A percentile compares a stretch with the other conserved stretches of the same genome.
These are phyloP conservation scores for Senna tora DNA, from an alignment of 306 rosid species.

Conservation along the genomic window DNA sequence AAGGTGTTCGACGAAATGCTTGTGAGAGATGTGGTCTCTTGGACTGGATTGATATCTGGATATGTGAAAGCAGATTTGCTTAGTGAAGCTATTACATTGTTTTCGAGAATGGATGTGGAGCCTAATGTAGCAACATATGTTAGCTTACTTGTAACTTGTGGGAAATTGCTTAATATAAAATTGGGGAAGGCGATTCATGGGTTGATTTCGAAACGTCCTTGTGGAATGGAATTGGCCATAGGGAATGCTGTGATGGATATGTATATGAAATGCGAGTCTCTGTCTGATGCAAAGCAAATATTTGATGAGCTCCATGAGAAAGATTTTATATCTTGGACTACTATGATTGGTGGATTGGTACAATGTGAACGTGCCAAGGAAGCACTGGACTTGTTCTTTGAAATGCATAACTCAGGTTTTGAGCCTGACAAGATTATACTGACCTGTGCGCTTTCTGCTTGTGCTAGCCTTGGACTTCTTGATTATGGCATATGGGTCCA, in stretches of 20 bases:
- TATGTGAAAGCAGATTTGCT: slow-evolving; percentile 59
- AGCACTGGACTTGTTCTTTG: slow-evolving; percentile 61
- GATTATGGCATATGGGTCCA: slow-evolving; percentile 79
- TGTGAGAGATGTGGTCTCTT: slow-evolving; percentile 79
- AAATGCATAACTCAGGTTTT: slow-evolving; percentile 56
- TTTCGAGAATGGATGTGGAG: slow-evolving; percentile 56
- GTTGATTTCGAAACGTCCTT: slow-evolving; percentile 43
- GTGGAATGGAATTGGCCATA: slow-evolving; percentile 50
- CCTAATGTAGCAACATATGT: slow-evolving; percentile 72
- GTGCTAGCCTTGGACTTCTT: slow-evolving; percentile 78
- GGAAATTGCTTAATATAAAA: slow-evolving; percentile 53
- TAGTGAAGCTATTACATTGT: slow-evolving; percentile 52
- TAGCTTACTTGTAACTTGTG: slow-evolving; percentile 66
- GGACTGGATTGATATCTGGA: slow-evolving; percentile 81
- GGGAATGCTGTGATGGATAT: slow-evolving; percentile 75
- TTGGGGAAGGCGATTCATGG: slow-evolving; percentile 81
- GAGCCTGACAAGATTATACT: slow-evolving; percentile 64
- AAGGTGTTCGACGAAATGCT: slow-evolving; percentile 76
- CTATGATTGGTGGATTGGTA: slow-evolving; percentile 70
- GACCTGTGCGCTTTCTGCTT: slow-evolving; percentile 76
- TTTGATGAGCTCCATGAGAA: slow-evolving; percentile 64
- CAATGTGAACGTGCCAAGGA: slow-evolving; percentile 63
- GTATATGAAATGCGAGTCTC: slow-evolving; percentile 67
- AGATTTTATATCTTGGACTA: slow-evolving; percentile 78
- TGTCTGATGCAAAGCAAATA: slow-evolving; percentile 56